phyloP scores from a whole-genome alignment of 2,329 filamentous ascomycete genomes.

The Ilyonectria robusta region DNA sequence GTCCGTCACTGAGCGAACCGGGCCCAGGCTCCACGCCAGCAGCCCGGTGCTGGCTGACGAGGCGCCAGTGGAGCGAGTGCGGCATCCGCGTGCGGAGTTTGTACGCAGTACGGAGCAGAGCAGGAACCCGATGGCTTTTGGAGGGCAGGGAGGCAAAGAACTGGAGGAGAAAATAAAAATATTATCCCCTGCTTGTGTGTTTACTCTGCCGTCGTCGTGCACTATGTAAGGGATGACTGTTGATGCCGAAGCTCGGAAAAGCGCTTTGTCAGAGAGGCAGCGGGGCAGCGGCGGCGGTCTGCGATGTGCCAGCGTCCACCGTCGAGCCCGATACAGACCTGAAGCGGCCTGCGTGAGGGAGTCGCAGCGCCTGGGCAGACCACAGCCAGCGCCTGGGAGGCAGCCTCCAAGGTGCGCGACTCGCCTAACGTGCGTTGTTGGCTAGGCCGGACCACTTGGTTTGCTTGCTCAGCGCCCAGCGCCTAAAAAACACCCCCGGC shows the following conservation, averaged over 20 bases:
- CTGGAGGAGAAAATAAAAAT: too few relatives aligned
- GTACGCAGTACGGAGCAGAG: conserved; percentile 1
- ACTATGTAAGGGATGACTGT: neutral
- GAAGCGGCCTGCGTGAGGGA: neutral
- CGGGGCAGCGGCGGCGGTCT: neutral
- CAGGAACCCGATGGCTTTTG: too few relatives aligned
- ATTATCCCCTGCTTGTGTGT: neutral
- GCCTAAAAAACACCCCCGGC: neutral
- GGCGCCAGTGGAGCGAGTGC: conserved; percentile 21
- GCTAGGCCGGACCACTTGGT: too few relatives aligned
- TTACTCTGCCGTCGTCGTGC: neutral
- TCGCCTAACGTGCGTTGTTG: neutral
- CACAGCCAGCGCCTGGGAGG: neutral
- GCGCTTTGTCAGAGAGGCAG: neutral
- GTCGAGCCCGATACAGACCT: neutral
- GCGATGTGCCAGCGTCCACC: neutral
- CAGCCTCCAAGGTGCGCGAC: conserved; percentile 4
- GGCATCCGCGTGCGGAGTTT: neutral
- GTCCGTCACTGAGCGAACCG: neutral
- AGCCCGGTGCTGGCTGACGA: conserved; percentile 33
- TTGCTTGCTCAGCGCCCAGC: neutral
- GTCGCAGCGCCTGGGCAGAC: neutral
- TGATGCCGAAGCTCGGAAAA: neutral
- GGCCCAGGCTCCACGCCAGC: conserved; percentile 14
- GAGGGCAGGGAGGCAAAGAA: too few relatives aligned